Evolutionary conservation across 352 stramenopile genomes (phyloP).

Genomic region (Globisporangium solare): DNA sequence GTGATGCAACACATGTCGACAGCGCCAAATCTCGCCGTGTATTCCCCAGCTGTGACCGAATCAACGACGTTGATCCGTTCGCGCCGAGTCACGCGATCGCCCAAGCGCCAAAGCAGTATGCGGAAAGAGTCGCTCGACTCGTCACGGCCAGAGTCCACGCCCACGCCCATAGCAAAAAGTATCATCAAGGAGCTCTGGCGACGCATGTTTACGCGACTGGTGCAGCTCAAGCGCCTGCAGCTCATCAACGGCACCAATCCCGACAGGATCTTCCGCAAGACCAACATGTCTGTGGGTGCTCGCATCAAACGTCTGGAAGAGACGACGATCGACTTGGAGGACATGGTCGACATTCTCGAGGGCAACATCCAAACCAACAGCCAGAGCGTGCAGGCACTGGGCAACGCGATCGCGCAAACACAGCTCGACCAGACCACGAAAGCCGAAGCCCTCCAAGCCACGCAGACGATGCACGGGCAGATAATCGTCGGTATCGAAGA

Average conservation of each 20-base stretch:
- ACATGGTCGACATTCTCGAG: conserved; percentile 47
- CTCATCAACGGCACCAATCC: conserved; percentile 43
- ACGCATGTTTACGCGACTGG: conserved; percentile 41
- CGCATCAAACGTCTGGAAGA: conserved; percentile 60
- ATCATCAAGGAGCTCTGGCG: conserved; percentile 39
- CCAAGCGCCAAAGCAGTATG: conserved; percentile 21
- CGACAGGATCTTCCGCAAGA: conserved; percentile 50
- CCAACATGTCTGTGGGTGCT: conserved; percentile 62
- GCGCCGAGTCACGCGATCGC: conserved; percentile 21
- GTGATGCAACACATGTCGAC: conserved; percentile 23
- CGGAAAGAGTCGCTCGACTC: conserved; percentile 21
- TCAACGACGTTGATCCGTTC: conserved; percentile 23
- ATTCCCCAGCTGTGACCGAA: conserved; percentile 4
- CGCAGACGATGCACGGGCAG: conserved; percentile 34
- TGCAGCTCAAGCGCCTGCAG: conserved; percentile 52
- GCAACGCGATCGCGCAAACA: conserved; percentile 31
- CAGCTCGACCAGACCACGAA: conserved; percentile 32
- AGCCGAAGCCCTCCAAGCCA: conserved; percentile 36
- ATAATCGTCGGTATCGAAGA: conserved; percentile 49
- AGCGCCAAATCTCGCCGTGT: conserved; percentile 18
- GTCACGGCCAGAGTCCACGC: conserved; percentile 5
- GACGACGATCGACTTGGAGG: conserved; percentile 37
- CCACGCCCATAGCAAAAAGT: conserved; percentile 28
- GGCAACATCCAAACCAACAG: conserved; percentile 30
- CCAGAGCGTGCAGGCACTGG: conserved; percentile 31